phyloP scores from a whole-genome alignment of 139 green algal species.

The Volvox reticuliferus region DNA sequence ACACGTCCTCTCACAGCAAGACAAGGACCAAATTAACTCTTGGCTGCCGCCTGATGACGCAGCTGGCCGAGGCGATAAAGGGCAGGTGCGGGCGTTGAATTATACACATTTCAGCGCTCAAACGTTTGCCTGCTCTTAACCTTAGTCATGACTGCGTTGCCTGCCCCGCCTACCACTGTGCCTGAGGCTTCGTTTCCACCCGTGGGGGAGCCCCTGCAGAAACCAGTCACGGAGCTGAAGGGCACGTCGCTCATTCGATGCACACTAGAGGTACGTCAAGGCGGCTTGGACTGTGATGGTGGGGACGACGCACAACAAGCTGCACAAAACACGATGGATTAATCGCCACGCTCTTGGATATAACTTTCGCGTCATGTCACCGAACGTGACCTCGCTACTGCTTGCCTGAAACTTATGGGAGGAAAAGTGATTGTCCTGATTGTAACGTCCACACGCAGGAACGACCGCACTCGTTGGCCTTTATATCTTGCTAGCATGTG shows the following conservation, averaged over 20 bases:
- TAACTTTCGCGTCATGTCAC: no score
- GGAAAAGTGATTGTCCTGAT: no score
- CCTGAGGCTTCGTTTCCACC: not conserved
- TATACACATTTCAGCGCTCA: not conserved
- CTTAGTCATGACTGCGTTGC: no score
- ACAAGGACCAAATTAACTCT: constrained; percentile 70
- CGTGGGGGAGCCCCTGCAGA: not conserved
- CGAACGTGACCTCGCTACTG: no score
- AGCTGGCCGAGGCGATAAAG: constrained; percentile 3
- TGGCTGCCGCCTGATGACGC: constrained; percentile 62
- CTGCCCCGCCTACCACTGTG: not conserved
- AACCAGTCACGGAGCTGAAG: constrained; percentile 71
- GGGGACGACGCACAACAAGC: no score
- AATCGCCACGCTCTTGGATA: no score
- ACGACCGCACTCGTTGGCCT: not conserved
- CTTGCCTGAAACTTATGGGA: no score
- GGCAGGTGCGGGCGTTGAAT: not conserved
- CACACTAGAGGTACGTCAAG: constrained; percentile 59
- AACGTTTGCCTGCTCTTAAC: no score
- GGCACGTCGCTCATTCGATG: constrained; percentile 69
- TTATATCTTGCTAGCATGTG: not conserved
- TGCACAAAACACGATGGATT: no score
- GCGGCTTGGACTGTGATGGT: no score
- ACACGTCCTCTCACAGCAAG: constrained; percentile 69
- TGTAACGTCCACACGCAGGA: no score